These are phyloP conservation scores for Candida wancherniae DNA, from an alignment of 805 yeast species.

Conservation along the genomic window DNA sequence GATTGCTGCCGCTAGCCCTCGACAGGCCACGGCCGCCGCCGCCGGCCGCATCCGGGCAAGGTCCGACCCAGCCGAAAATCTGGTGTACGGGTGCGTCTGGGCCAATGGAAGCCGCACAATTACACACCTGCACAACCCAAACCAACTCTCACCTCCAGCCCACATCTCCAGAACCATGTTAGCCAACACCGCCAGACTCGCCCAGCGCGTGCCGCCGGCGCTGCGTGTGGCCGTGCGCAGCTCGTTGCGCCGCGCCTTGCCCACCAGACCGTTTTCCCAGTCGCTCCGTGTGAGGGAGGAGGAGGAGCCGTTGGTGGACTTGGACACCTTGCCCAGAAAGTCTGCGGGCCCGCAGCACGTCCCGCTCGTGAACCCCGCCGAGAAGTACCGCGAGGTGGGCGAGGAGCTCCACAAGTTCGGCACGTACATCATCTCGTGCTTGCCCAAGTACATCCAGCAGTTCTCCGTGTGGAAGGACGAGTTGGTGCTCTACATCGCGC, in stretches of 20 bases:
- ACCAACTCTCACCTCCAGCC: not conserved
- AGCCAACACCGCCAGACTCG: slow-evolving; percentile 14
- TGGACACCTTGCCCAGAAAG: slow-evolving; percentile 36
- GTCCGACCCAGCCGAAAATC: too few species aligned
- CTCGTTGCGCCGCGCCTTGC: slow-evolving; percentile 2
- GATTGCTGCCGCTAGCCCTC: too few species aligned
- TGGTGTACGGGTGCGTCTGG: slow-evolving; percentile 8
- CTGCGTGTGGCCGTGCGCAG: slow-evolving; percentile 4
- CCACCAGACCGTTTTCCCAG: slow-evolving; percentile 5
- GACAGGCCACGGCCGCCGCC: too few species aligned
- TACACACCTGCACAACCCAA: slow-evolving; percentile 15
- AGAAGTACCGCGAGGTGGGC: slow-evolving; percentile 57
- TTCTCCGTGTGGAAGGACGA: slow-evolving; percentile 91
- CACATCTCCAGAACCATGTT: slow-evolving; percentile 9
- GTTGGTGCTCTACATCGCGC: slow-evolving; percentile 69
- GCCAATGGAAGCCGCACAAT: slow-evolving; percentile 16
- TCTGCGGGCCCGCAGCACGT: slow-evolving; percentile 28
- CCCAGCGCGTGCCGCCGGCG: slow-evolving; percentile 9
- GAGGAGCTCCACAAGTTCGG: slow-evolving; percentile 82
- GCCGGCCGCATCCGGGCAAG: too few species aligned
- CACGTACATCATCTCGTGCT: slow-evolving; percentile 64
- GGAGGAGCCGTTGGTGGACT: slow-evolving; percentile 30
- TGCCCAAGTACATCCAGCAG: slow-evolving; percentile 80
- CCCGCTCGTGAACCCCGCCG: slow-evolving; percentile 73
- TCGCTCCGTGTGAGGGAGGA: slow-evolving; percentile 5